Percentiles rank a stretch among this genome's conserved stretches.
Evolutionary conservation across 2,329 filamentous ascomycete species (phyloP).

Genomic region (Botrytis hyacinthi): DNA sequence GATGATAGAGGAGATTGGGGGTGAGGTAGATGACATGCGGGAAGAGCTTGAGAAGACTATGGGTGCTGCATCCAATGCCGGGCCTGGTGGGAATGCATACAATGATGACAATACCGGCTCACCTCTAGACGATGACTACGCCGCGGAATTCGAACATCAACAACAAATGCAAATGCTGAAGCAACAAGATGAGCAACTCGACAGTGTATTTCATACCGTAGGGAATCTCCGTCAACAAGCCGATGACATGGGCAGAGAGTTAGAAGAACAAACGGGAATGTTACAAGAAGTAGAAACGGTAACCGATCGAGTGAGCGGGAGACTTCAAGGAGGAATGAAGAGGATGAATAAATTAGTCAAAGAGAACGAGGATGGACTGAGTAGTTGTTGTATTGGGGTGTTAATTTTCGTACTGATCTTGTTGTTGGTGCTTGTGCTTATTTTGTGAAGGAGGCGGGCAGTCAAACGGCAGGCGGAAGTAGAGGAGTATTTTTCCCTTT

Average conservation of each 20-base stretch:
- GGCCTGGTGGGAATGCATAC: constrained; percentile 20
- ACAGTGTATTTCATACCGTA: constrained; percentile 90
- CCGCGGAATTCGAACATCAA: constrained; percentile 84
- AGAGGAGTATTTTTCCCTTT: not conserved
- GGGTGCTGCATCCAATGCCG: constrained; percentile 40
- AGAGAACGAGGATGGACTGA: constrained; percentile 83
- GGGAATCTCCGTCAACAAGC: constrained; percentile 88
- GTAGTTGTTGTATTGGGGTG: constrained; percentile 86
- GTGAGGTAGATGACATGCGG: constrained; percentile 86
- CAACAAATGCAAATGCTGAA: constrained; percentile 89
- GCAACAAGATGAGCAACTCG: constrained; percentile 89
- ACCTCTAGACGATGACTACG: constrained; percentile 43
- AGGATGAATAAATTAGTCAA: constrained; percentile 82
- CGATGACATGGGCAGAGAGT: constrained; percentile 90
- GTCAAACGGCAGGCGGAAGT: too few relatives aligned
- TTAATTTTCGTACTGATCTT: constrained; percentile 87
- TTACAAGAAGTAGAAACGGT: constrained; percentile 80
- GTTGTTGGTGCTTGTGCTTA: constrained; percentile 73
- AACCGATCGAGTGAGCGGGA: constrained; percentile 82
- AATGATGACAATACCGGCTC: constrained; percentile 35
- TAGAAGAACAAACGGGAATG: constrained; percentile 92
- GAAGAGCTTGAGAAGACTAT: constrained; percentile 69
- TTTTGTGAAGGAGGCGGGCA: constrained; percentile 45
- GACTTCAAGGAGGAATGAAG: constrained; percentile 81
- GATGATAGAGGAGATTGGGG: constrained; percentile 84